Percentiles rank a stretch among this genome's conserved stretches.
These are phyloP conservation scores for Medicago truncatula DNA, from an alignment of 306 rosid genomes.

Conservation along the genomic window DNA sequence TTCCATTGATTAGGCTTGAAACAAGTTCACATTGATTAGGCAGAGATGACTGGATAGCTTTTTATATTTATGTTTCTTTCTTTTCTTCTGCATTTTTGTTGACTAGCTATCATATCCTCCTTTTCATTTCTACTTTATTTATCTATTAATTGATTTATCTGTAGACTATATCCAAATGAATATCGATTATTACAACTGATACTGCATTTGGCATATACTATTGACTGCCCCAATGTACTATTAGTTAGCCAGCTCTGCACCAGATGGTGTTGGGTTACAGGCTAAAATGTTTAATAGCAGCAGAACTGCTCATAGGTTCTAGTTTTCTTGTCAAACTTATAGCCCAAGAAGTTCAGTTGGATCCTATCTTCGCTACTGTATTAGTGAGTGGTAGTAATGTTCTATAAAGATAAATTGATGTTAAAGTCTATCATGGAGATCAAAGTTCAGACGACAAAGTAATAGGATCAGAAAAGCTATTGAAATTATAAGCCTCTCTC, in stretches of 20 bases:
- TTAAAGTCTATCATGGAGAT: background rate
- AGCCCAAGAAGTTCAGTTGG: background rate
- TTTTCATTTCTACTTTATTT: background rate
- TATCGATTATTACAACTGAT: background rate
- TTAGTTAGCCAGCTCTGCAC: background rate
- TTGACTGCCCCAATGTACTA: background rate
- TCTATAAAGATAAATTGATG: background rate
- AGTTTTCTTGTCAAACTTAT: background rate
- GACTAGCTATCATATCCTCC: background rate
- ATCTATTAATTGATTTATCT: background rate
- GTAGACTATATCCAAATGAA: background rate
- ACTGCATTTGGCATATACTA: background rate
- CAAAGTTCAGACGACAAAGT: background rate
- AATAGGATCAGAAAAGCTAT: constrained; percentile 1
- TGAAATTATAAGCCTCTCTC: background rate
- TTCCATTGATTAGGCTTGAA: constrained; percentile 5
- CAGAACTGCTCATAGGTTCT: background rate
- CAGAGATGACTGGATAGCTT: background rate
- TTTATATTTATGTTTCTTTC: background rate
- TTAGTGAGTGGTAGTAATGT: background rate
- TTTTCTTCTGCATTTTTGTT: background rate
- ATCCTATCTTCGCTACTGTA: background rate
- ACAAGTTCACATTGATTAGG: background rate
- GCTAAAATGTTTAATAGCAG: background rate
- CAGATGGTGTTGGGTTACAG: background rate